Conservation (phyloP, 805 yeast species). For the Candida maesae region DNA sequence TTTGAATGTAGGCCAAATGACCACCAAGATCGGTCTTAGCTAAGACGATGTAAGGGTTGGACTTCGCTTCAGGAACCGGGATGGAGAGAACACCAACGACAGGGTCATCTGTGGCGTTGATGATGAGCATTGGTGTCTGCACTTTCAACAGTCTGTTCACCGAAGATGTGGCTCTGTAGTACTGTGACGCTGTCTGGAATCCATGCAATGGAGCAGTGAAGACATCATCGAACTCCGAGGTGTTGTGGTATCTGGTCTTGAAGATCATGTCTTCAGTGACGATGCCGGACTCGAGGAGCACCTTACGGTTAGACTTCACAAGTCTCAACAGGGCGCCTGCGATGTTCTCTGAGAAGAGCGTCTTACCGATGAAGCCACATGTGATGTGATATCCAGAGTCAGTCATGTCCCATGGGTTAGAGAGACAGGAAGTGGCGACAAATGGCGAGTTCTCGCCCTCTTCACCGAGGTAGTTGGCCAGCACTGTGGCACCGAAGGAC, state of each 20-base stretch:
- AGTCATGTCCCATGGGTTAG: conserved; percentile 71
- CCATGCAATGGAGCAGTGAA: conserved; percentile 64
- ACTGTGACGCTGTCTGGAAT: conserved; percentile 55
- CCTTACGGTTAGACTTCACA: conserved; percentile 41
- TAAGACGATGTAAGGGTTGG: conserved; percentile 57
- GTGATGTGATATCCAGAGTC: conserved; percentile 46
- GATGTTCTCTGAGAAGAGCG: conserved; percentile 40
- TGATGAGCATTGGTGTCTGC: conserved; percentile 57
- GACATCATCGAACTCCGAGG: conserved; percentile 55
- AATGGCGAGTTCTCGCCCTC: conserved; percentile 51
- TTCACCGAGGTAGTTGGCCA: conserved; percentile 68
- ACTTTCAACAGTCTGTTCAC: conserved; percentile 50
- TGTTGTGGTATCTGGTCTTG: conserved; percentile 32
- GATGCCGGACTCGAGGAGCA: conserved; percentile 29
- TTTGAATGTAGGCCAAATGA: conserved; percentile 53
- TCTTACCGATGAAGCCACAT: conserved; percentile 35
- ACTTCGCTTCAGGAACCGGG: conserved; percentile 45
- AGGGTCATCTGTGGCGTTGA: conserved; percentile 67
- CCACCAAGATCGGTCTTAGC: conserved; percentile 67
- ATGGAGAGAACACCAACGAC: conserved; percentile 48
- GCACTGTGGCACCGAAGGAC: conserved; percentile 67
- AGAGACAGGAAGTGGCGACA: conserved; percentile 55
- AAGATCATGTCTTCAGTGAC: conserved; percentile 35
- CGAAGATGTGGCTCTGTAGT: conserved; percentile 65
- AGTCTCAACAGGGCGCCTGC: conserved; percentile 39